Percentiles rank a stretch among this genome's conserved stretches.
phyloP scores from a whole-genome alignment of 192 early-diverging fungal species.

The Mortierella antarctica region DNA sequence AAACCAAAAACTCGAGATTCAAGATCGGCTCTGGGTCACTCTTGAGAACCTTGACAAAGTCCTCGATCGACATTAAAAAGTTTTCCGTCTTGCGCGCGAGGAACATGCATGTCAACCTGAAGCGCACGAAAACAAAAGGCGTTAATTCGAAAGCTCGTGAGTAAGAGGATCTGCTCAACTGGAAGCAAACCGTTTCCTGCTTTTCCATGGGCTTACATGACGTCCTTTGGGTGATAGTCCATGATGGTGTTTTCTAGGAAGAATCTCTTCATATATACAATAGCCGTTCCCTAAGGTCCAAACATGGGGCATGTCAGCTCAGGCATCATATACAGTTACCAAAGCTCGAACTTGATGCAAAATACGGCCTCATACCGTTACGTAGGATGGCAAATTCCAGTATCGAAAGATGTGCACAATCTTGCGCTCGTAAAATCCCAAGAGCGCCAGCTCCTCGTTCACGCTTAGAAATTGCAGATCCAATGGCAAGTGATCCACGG shows the following conservation, averaged over 20 bases:
- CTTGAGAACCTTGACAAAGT: constrained; percentile 67
- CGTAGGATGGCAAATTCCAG: constrained; percentile 58
- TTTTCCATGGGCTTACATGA: constrained; percentile 58
- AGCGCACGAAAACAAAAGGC: neutral
- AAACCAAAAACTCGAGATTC: constrained; percentile 56
- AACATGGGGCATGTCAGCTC: neutral
- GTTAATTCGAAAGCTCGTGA: neutral
- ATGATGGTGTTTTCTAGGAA: constrained; percentile 83
- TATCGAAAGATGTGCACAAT: constrained; percentile 57
- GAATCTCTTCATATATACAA: constrained; percentile 86
- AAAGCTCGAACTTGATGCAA: neutral
- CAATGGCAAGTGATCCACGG: constrained; percentile 15
- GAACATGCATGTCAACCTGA: constrained; percentile 77
- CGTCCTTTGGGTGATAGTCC: constrained; percentile 84
- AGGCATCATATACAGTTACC: neutral
- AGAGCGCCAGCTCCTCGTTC: constrained; percentile 64
- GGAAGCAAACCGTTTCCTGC: neutral
- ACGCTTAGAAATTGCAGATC: constrained; percentile 59
- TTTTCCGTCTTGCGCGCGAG: constrained; percentile 83
- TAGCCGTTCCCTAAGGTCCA: constrained; percentile 73
- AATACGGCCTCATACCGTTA: constrained; percentile 36
- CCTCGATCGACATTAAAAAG: constrained; percentile 76
- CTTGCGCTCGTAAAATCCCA: constrained; percentile 65
- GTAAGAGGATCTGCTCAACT: neutral
- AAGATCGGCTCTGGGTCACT: constrained; percentile 63